Conservation (phyloP, 768 basidiomycete species). For the Auriscalpium vulgare region DNA sequence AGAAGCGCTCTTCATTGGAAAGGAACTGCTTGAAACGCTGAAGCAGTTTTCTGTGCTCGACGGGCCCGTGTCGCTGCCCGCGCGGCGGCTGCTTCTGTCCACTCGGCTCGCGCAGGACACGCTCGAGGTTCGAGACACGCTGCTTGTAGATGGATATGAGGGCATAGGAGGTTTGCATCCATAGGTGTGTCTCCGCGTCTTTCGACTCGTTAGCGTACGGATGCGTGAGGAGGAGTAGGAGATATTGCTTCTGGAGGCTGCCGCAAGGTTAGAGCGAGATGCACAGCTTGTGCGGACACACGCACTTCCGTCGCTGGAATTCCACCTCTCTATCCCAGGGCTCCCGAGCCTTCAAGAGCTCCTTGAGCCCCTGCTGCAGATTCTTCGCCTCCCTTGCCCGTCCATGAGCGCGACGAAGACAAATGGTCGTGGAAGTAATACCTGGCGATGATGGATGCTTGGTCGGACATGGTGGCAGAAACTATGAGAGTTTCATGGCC, state of each 20-base stretch:
- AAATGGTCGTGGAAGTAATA: slow-evolving; percentile 9
- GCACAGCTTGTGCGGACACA: slow-evolving; percentile 5
- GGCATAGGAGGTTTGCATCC: slow-evolving; percentile 89
- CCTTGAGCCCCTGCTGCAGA: slow-evolving; percentile 68
- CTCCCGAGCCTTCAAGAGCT: slow-evolving; percentile 60
- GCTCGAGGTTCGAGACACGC: slow-evolving; percentile 57
- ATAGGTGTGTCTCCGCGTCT: slow-evolving; percentile 76
- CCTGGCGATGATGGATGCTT: slow-evolving; percentile 32
- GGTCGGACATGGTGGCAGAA: slow-evolving; percentile 29
- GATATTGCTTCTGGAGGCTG: slow-evolving; percentile 65
- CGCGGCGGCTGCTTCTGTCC: slow-evolving; percentile 27
- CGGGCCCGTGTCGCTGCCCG: slow-evolving; percentile 45
- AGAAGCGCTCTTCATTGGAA: slow-evolving; percentile 86
- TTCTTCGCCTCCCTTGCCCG: slow-evolving; percentile 65
- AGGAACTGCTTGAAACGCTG: slow-evolving; percentile 89
- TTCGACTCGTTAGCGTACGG: slow-evolving; percentile 67
- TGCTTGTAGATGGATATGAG: slow-evolving; percentile 82
- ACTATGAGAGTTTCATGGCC: neutral
- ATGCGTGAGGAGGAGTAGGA: slow-evolving; percentile 59
- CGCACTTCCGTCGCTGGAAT: slow-evolving; percentile 79
- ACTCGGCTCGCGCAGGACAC: slow-evolving; percentile 18
- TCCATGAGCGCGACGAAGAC: slow-evolving; percentile 9
- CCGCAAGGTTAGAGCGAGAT: slow-evolving; percentile 12
- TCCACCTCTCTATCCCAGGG: slow-evolving; percentile 87
- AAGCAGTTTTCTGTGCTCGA: slow-evolving; percentile 80